These are phyloP conservation scores for Calonectria honghensis DNA, from an alignment of 2,329 filamentous ascomycete genomes.

Conservation along the genomic window DNA sequence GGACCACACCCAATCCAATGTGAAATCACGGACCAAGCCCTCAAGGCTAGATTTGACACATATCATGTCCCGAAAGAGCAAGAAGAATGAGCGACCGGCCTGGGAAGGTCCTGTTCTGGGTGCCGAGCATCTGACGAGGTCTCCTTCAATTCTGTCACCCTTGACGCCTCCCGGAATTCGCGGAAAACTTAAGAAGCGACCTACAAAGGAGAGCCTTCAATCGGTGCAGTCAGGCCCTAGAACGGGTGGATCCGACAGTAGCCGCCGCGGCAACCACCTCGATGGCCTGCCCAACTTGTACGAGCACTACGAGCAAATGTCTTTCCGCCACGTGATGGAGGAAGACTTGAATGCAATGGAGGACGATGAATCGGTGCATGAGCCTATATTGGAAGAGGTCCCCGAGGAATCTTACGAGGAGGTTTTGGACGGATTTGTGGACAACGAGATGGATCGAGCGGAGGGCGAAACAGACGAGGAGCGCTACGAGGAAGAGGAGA, in stretches of 20 bases:
- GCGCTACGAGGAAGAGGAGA: constrained; percentile 42
- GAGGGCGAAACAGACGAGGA: constrained; percentile 31
- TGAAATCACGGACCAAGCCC: constrained; percentile 63
- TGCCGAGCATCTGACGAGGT: constrained; percentile 62
- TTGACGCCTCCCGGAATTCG: constrained; percentile 55
- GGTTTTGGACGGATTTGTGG: constrained; percentile 13
- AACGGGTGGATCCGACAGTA: constrained; percentile 54
- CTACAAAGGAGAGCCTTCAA: constrained; percentile 61
- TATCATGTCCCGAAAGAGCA: constrained; percentile 61
- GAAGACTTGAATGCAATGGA: constrained; percentile 46
- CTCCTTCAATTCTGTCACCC: constrained; percentile 66
- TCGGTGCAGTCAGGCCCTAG: constrained; percentile 50
- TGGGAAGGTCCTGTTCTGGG: constrained; percentile 59
- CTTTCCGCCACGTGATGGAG: constrained; percentile 66
- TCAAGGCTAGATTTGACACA: constrained; percentile 69
- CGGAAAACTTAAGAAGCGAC: constrained; percentile 59
- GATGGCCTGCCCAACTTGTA: constrained; percentile 71
- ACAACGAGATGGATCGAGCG: constrained; percentile 41
- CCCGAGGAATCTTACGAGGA: constrained; percentile 27
- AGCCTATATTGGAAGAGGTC: neutral
- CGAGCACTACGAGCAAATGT: constrained; percentile 75
- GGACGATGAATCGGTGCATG: neutral
- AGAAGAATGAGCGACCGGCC: constrained; percentile 58
- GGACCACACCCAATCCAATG: constrained; percentile 57
- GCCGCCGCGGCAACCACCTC: constrained; percentile 53